phyloP scores from a whole-genome alignment of 1,284 basidiomycete species.

The Irpex sp. region DNA sequence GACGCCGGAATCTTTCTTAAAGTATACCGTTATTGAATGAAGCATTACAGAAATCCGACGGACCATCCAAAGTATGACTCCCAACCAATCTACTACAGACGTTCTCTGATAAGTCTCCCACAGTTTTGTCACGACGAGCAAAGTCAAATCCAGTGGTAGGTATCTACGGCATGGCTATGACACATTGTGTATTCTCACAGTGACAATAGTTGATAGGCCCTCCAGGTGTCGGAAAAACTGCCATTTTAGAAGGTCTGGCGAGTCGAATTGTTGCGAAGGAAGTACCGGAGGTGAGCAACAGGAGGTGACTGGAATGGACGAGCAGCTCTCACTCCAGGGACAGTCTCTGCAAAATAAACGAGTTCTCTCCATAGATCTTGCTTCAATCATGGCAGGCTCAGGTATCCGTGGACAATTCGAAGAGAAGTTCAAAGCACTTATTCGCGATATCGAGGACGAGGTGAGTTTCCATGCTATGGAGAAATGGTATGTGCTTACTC shows the following conservation, averaged over 20 bases:
- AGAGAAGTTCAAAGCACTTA: slow-evolving; percentile 85
- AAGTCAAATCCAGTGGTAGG: slow-evolving; percentile 86
- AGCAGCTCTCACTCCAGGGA: neutral
- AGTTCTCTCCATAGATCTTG: slow-evolving; percentile 79
- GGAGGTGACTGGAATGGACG: neutral
- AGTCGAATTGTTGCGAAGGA: slow-evolving; percentile 87
- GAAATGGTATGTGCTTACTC: neutral
- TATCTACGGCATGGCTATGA: neutral
- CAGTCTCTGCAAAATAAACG: slow-evolving; percentile 82
- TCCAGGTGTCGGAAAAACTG: slow-evolving; percentile 89
- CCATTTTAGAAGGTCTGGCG: slow-evolving; percentile 89
- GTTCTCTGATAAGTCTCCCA: neutral
- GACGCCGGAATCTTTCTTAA: slow-evolving; percentile 13
- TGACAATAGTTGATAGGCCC: slow-evolving; percentile 63
- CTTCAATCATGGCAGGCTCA: slow-evolving; percentile 82
- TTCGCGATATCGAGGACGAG: slow-evolving; percentile 86
- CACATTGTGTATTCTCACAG: neutral
- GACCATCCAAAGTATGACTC: slow-evolving; percentile 77
- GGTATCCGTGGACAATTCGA: slow-evolving; percentile 91
- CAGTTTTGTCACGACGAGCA: slow-evolving; percentile 76
- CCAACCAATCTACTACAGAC: slow-evolving; percentile 1
- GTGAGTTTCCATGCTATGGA: slow-evolving; percentile 27
- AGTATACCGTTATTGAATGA: slow-evolving; percentile 8
- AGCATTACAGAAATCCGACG: slow-evolving; percentile 72
- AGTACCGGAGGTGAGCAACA: slow-evolving; percentile 74